phyloP scores from a whole-genome alignment of 2,329 filamentous ascomycete species.

The Chaetothyriales sp. region DNA sequence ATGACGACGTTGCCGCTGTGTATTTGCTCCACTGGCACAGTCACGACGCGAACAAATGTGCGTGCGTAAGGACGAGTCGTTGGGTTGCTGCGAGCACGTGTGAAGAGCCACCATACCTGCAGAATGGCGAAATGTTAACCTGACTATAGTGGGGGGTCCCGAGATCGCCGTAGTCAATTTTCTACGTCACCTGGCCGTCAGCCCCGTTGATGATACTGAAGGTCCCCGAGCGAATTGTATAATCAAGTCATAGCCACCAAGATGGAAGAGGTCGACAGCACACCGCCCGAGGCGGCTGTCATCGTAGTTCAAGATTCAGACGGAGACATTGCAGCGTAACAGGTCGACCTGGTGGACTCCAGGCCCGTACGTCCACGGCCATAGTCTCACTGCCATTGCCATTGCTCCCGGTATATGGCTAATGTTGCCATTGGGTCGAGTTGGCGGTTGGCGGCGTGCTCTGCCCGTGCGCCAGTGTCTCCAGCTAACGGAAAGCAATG shows the following conservation, averaged over 20 bases:
- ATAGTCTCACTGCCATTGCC: background rate
- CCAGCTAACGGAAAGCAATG: background rate
- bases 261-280: background rate
- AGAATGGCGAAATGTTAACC: background rate
- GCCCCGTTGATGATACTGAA: background rate
- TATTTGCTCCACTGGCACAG: no score
- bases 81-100: background rate
- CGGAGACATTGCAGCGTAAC: no score
- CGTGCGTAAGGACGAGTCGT: background rate
- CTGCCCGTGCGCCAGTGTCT: background rate
- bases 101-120: background rate
- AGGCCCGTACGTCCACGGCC: background rate
- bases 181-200: slow-evolving; percentile 2
- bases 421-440: background rate
- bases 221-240: background rate
- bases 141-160: background rate
- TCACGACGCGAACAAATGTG: background rate
- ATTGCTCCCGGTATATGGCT: background rate
- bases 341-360: background rate
- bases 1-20: background rate
- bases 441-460: background rate
- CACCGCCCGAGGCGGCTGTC: background rate
- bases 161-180: background rate
- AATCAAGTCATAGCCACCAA: background rate
- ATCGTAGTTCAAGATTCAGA: background rate